Evolutionary conservation across 495 filamentous ascomycete species (phyloP).

Genomic region (Rhypophila decipiens): DNA sequence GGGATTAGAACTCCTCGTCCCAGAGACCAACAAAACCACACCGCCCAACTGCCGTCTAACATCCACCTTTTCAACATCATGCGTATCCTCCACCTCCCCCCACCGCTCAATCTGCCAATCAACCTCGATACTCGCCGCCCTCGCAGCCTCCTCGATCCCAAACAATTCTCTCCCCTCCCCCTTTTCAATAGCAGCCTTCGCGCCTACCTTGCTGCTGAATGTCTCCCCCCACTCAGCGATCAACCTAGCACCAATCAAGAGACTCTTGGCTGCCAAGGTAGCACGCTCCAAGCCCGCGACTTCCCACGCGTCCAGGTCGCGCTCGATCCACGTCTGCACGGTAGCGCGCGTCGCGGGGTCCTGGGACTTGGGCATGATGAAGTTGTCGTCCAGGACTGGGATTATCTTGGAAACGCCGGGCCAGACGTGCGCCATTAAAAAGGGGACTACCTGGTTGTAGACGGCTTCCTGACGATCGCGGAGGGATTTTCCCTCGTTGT

Average conservation of each 20-base stretch:
- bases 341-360: conserved; percentile 64
- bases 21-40: conserved; percentile 70
- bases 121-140: conserved; percentile 76
- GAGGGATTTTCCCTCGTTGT: conserved; percentile 45
- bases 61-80: conserved; percentile 95
- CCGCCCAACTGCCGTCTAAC: conserved; percentile 81
- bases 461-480: conserved; percentile 64
- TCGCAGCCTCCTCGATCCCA: conserved; percentile 66
- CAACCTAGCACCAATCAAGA: conserved; percentile 69
- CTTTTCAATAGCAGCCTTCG: conserved; percentile 11
- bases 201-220: conserved; percentile 15
- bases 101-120: conserved; percentile 84
- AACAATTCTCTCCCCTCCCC: conserved; percentile 33
- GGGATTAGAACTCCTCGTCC: conserved; percentile 23
- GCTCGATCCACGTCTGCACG: conserved; percentile 71
- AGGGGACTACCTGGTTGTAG: conserved; percentile 61
- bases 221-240: conserved; percentile 85
- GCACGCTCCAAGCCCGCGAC: conserved; percentile 80
- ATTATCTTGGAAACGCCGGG: conserved; percentile 71
- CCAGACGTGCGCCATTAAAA: conserved; percentile 71
- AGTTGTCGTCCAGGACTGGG: conserved; percentile 65
- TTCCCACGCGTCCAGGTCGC: conserved; percentile 66
- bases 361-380: conserved; percentile 67
- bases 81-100: conserved; percentile 97
- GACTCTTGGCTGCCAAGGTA: conserved; percentile 76